Base-by-base conservation (phyloP, 169 alveolate species). In the Plasmodium billcollinsi region DNA sequence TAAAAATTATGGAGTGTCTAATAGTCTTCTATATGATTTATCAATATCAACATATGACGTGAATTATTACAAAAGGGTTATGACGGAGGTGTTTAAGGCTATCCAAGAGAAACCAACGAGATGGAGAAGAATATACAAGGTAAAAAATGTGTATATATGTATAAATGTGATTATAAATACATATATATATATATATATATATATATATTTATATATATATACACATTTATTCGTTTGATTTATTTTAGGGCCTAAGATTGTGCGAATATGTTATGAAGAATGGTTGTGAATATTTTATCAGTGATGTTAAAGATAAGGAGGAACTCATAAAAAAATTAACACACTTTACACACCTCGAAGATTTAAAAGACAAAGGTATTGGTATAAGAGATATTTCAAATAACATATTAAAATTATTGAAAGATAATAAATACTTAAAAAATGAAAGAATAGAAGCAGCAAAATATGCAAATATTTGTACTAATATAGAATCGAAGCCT, bases 361-460 rank as follows among this genome's bases (percentile, higher is more conserved):
- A 80, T 33, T 69, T 80, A 80, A 80, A 61, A 15, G 90, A 80
- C 21, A 80, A 67, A 15, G 90, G 90, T 11, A 50, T 67, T 2
- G 80, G 90, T 0, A 80, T 80, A 67, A 80, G 90, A 80, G 90
- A 80, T 67, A 67, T 80, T 11, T 80, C 90, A 56, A 80, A 80
- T 45, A 66, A 80, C 14, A 80, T 80, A 8, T 80, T 80, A 80
- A 67, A 14, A 4, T 43, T 80, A 47, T 56, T 80, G 43, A 14
- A 52, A 56, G 90, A 80, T 43, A 80, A 80, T 62, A 80, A 67
- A 15, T 58, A 67, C 67, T 80, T 80, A 59, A 80, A 45, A 71
- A 80, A 67, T 80, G 90, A 80, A 80, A 67, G 90, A 67, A 80
- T 80, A n/a, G 90, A 80, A 67, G 90, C 90, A 18, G 90, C 83